These are phyloP conservation scores for Porcisia hertigi DNA, from an alignment of 208 protist species.

Conservation along the genomic window DNA sequence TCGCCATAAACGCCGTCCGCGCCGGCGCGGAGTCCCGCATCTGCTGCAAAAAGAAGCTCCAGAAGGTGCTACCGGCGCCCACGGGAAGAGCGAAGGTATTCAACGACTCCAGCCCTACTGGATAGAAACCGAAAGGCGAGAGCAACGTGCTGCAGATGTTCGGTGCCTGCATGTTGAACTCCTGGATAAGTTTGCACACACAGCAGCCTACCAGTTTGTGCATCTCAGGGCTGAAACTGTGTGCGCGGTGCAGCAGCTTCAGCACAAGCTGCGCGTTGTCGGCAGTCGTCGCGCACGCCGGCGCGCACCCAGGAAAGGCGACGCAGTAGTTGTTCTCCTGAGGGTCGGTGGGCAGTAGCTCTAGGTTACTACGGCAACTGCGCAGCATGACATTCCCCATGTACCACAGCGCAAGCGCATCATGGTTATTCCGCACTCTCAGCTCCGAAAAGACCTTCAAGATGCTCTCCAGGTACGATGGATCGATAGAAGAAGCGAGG, in stretches of 20 bases:
- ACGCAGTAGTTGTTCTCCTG: constrained; percentile 87
- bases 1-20: constrained; percentile 83
- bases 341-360: constrained; percentile 86
- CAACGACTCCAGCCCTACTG: constrained; percentile 64
- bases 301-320: constrained; percentile 78
- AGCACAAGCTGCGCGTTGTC: constrained; percentile 90
- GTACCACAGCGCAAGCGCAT: constrained; percentile 88
- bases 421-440: constrained; percentile 82
- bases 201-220: constrained; percentile 87
- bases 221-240: constrained; percentile 83
- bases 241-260: constrained; percentile 81
- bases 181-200: constrained; percentile 89
- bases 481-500: constrained; percentile 71
- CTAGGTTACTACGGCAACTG: constrained; percentile 75
- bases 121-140: constrained; percentile 77
- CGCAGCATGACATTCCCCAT: constrained; percentile 88
- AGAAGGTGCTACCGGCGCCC: constrained; percentile 84
- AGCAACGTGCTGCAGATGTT: constrained; percentile 82
- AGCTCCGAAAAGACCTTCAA: constrained; percentile 80
- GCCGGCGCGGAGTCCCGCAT: constrained; percentile 83
- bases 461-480: constrained; percentile 85
- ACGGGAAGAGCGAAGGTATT: constrained; percentile 80
- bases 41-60: constrained; percentile 85
- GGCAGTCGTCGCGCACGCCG: constrained; percentile 64
- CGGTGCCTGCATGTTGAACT: constrained; percentile 89